These are phyloP conservation scores for Alternaria arbusti DNA, from an alignment of 2,329 filamentous ascomycete genomes.

Conservation along the genomic window DNA sequence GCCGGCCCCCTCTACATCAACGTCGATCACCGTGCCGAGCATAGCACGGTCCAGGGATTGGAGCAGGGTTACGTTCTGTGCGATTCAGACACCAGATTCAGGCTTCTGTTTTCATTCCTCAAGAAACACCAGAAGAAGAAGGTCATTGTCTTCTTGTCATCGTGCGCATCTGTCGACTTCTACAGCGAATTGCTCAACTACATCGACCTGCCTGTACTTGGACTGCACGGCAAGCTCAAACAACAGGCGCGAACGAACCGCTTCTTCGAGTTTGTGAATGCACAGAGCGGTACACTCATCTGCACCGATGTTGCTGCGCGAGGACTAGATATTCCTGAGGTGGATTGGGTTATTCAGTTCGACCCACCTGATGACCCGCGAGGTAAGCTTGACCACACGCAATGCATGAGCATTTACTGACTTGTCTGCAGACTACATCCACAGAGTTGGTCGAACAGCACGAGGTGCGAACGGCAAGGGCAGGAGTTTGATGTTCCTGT, in stretches of 20 bases:
- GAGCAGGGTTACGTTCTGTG: conserved; percentile 97
- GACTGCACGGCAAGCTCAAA: conserved; percentile 91
- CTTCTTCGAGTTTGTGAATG: conserved; percentile 95
- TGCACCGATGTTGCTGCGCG: conserved; percentile 96
- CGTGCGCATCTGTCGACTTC: conserved; percentile 93
- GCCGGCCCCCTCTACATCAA: conserved; percentile 96
- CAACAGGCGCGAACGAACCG: conserved; percentile 99
- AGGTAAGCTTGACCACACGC: neutral
- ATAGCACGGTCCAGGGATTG: conserved; percentile 88
- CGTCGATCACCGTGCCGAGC: conserved; percentile 87
- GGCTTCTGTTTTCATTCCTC: conserved; percentile 91
- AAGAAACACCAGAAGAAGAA: conserved; percentile 94
- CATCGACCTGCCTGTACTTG: conserved; percentile 88
- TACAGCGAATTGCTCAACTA: conserved; percentile 95
- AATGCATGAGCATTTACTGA: conserved; percentile 72
- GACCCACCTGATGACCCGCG: conserved; percentile 43
- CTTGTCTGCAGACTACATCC: conserved; percentile 72
- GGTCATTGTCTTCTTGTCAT: conserved; percentile 91
- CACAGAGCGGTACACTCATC: conserved; percentile 84
- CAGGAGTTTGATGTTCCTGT: conserved; percentile 88
- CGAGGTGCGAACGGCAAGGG: conserved; percentile 84
- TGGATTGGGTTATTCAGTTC: conserved; percentile 92
- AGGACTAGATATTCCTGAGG: conserved; percentile 92
- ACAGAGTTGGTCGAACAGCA: conserved; percentile 94
- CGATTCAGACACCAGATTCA: conserved; percentile 91